Percentiles rank a stretch among this genome's conserved stretches.
phyloP scores from a whole-genome alignment of 371 early-diverging fungal genomes.

The Lichtheimia ramosa region DNA sequence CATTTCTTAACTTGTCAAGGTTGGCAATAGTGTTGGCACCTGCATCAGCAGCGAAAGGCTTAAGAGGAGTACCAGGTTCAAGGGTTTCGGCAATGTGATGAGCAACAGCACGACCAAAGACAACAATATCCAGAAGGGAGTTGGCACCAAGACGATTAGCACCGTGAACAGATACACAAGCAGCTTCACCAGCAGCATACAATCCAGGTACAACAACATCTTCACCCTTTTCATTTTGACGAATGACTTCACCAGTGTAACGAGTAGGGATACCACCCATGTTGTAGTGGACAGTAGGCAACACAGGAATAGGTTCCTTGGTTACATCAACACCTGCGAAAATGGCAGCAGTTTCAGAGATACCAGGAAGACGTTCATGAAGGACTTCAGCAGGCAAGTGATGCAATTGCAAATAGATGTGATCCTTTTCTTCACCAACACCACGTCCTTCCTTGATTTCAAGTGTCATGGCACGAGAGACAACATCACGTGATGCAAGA shows the following conservation, averaged over 20 bases:
- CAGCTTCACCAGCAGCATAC: constrained; percentile 95
- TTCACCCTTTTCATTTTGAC: constrained; percentile 68
- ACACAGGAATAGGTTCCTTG: constrained; percentile 97
- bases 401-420: constrained; percentile 93
- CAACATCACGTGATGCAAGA: constrained; percentile 97
- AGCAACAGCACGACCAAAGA: constrained; percentile 96
- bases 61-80: constrained; percentile 84
- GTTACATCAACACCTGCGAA: constrained; percentile 98
- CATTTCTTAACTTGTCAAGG: constrained; percentile 89
- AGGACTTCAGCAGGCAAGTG: constrained; percentile 94
- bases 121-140: constrained; percentile 94
- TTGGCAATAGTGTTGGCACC: constrained; percentile 89
- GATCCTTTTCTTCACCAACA: constrained; percentile 95
- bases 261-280: constrained; percentile 98
- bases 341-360: constrained; percentile 97
- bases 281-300: constrained; percentile 99
- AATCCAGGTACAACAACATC: constrained; percentile 89
- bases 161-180: constrained; percentile 95
- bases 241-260: constrained; percentile 95
- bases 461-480: constrained; percentile 96
- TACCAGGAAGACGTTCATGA: constrained; percentile 95
- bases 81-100: constrained; percentile 91
- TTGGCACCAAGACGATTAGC: constrained; percentile 98
- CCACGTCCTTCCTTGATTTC: constrained; percentile 98
- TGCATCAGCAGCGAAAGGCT: constrained; percentile 81